phyloP scores from a whole-genome alignment of 2,329 filamentous ascomycete species.

The Colletotrichum siamense region DNA sequence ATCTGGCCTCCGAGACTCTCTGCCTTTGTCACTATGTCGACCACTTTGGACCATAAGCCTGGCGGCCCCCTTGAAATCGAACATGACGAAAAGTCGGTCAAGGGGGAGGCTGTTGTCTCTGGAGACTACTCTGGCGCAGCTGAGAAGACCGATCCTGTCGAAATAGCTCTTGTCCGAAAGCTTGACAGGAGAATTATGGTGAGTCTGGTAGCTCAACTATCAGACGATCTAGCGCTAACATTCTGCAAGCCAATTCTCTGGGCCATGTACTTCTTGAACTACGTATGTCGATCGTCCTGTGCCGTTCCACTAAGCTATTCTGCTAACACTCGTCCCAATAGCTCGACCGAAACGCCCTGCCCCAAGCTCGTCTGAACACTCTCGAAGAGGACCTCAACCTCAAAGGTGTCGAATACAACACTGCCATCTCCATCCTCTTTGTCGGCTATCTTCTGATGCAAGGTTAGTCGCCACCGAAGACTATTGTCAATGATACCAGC shows the following conservation, averaged over 20 bases:
- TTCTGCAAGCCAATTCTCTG: conserved; percentile 24
- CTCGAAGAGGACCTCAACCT: conserved; percentile 25
- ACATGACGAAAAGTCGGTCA: conserved; percentile 6
- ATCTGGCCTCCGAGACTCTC: not conserved
- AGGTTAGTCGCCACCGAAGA: conserved; percentile 23
- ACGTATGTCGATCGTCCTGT: not conserved
- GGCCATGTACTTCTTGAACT: conserved; percentile 28
- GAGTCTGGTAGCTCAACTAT: not conserved
- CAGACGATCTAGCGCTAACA: not conserved
- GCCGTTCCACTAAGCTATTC: not conserved
- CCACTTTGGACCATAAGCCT: not conserved
- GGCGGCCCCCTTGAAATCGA: conserved; percentile 2
- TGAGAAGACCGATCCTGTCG: conserved; percentile 25
- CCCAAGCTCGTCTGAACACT: conserved; percentile 25
- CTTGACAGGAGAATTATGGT: conserved; percentile 30
- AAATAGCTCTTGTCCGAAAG: conserved; percentile 29
- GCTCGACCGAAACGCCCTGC: conserved; percentile 26
- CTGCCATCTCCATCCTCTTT: conserved; percentile 26
- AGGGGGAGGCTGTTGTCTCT: not conserved
- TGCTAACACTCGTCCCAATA: not conserved
- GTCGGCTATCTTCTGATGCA: conserved; percentile 43
- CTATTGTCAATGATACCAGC: not conserved
- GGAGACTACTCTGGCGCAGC: conserved; percentile 28
- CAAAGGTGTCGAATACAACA: conserved; percentile 26
- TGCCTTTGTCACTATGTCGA: not conserved